Percentiles rank a stretch among this genome's conserved stretches.
Evolutionary conservation across 768 basidiomycete genomes (phyloP).

Genomic region (Xanthoconium stramineum): DNA sequence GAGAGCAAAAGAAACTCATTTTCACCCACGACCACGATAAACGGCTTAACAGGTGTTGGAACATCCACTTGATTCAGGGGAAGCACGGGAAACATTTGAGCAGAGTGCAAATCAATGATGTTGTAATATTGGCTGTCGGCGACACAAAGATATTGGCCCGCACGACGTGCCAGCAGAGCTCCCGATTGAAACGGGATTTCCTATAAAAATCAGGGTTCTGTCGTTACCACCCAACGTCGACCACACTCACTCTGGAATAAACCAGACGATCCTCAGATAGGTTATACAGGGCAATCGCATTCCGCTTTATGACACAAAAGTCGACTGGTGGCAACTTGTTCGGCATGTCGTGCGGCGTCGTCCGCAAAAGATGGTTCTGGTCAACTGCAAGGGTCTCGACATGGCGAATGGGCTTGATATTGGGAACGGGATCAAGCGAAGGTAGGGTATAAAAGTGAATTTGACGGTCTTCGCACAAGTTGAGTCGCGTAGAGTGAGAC

Average conservation of each 20-base stretch:
- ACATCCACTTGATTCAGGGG: constrained; percentile 68
- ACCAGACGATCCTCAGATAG: constrained; percentile 59
- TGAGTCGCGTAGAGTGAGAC: constrained; percentile 1
- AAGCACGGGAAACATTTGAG: constrained; percentile 67
- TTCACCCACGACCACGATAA: constrained; percentile 69
- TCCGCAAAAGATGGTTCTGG: constrained; percentile 61
- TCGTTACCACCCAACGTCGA: background rate
- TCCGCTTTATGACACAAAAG: constrained; percentile 71
- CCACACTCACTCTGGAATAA: constrained; percentile 51
- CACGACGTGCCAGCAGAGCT: constrained; percentile 56
- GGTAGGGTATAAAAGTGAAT: constrained; percentile 82
- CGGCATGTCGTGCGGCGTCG: constrained; percentile 40
- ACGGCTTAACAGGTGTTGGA: constrained; percentile 51
- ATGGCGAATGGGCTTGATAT: constrained; percentile 76
- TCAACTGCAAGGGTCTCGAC: constrained; percentile 82
- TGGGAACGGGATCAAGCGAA: constrained; percentile 65
- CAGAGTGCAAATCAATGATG: constrained; percentile 72
- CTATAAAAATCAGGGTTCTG: constrained; percentile 34
- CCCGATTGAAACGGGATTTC: constrained; percentile 69
- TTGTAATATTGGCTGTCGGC: constrained; percentile 74
- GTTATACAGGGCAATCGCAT: constrained; percentile 57
- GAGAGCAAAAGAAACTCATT: constrained; percentile 85
- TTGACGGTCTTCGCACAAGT: constrained; percentile 43
- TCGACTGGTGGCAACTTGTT: constrained; percentile 53
- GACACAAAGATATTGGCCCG: constrained; percentile 63